Evolutionary conservation across 78 protist genomes (phyloP), one percentile per base, ranked within the genome.

Genomic region (Ministeria vibrans): DNA sequence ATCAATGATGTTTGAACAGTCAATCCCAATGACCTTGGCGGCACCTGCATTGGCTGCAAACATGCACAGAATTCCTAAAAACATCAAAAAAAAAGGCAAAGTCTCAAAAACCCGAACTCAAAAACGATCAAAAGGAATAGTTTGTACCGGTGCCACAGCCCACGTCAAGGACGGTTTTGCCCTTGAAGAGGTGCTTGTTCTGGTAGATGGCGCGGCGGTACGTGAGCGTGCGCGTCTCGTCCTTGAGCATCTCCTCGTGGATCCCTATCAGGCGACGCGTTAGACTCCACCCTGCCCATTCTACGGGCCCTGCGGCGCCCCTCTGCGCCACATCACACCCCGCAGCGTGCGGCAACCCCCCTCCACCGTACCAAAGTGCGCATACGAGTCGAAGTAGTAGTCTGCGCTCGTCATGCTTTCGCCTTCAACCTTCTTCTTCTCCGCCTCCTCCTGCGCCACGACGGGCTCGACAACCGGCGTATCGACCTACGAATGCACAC

Each of bases 1-100:
- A 30, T 81, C 49, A 41, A 68, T 22, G 76, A 93, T 89, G 32
- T 42, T 30, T 28, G 92, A 78, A 81, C 86, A 80, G 25, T 92
- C 96, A 1, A 83, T 74, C 44, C 92, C 99, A 39, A 76, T 74
- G 28, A 97, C 99, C 38, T 87, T 53, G 77, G 84, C 84, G 30
- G 99, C 99, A 23, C 99, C 99, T 32, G 99, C 99, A 55, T 87
- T 76, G 38, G 98, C 98, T 9, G 97, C 96, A 85, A 97, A 94
- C 85, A 97, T 66, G 71, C 89, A 91, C 46, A 97, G 90, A 62
- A 97, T 95, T 39, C n/a, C n/a, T n/a, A n/a, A n/a, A n/a, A n/a
- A n/a, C n/a, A n/a, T n/a, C n/a, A n/a, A n/a, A n/a, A n/a, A n/a
- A n/a, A n/a, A n/a, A n/a, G n/a, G n/a, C n/a, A n/a, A n/a, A n/a